Evolutionary conservation across 1,284 basidiomycete genomes (phyloP).

Genomic region (Xerocomus minutiporus): DNA sequence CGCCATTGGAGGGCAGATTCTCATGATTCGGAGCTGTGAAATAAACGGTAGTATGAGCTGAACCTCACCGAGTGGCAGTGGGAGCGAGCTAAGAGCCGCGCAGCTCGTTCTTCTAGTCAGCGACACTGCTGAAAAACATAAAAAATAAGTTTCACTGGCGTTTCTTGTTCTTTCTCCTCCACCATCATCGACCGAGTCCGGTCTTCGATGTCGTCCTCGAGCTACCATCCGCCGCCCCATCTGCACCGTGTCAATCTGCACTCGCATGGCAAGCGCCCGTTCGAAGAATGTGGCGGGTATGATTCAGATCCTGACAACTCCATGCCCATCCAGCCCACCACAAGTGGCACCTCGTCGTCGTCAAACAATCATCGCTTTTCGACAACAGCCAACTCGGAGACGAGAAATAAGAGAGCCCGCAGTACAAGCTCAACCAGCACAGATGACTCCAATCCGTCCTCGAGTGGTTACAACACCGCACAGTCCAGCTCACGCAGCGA

Average conservation of each 20-base stretch:
- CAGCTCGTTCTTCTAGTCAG: neutral
- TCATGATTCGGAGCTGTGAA: too few species aligned
- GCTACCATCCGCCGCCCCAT: slow-evolving; percentile 21
- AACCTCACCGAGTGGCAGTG: too few species aligned
- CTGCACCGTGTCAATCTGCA: slow-evolving; percentile 27
- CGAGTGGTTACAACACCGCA: slow-evolving; percentile 32
- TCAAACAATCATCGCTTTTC: slow-evolving; percentile 21
- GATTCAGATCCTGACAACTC: slow-evolving; percentile 22
- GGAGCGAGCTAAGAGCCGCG: neutral
- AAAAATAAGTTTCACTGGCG: neutral
- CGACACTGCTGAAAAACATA: slow-evolving; percentile 8
- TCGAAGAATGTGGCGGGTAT: slow-evolving; percentile 32
- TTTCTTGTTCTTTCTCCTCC: slow-evolving; percentile 8
- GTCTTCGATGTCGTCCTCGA: slow-evolving; percentile 23
- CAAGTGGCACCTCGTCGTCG: slow-evolving; percentile 29
- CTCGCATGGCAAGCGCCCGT: slow-evolving; percentile 31
- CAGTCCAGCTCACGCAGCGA: slow-evolving; percentile 33
- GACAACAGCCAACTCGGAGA: slow-evolving; percentile 13
- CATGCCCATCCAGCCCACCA: slow-evolving; percentile 27
- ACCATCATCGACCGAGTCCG: slow-evolving; percentile 16
- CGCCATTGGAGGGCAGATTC: too few species aligned
- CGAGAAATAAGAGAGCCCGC: slow-evolving; percentile 30
- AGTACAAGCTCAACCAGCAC: slow-evolving; percentile 32
- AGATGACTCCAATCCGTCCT: slow-evolving; percentile 25
- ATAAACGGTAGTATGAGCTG: too few species aligned